Base-by-base conservation (phyloP, 768 basidiomycete genomes). In the Termitomyces sp. region DNA sequence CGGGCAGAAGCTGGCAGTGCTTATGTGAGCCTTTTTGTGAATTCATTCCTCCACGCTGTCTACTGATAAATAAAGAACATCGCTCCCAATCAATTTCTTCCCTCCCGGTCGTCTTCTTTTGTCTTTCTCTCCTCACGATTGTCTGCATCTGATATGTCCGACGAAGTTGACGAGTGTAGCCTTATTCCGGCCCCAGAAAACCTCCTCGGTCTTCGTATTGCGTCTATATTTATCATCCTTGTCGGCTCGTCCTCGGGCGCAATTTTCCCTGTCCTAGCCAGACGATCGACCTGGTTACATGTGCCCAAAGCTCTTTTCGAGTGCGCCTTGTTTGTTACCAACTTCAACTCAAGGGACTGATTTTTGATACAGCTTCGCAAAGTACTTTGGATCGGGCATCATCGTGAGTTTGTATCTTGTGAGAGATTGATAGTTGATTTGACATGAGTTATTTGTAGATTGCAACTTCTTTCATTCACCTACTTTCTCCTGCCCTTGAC, bases 311-410 rank as follows among this genome's bases (percentile, higher is more conserved):
- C 67, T 38, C 69, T 86, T 3, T 93, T 89, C 58, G 86, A 94
- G 90, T 91, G 53, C 30, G 87, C 71, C 3, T 45, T 43, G 41
- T 47, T 44, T 15, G 38, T 31, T 31, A 9, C 1, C 8, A 10
- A 17, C 26, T 52, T 38, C 28, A 21, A 7, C 1, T 17, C 3
- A n/a, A 21, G 14, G 51, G 46, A 43, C 35, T 19, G 37, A 56
- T 17, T 38, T 50, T 21, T 21, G 37, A 35, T 17, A 23, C 19
- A 89, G 88, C 50, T 91, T 94, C 67, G 86, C 89, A 33, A 94
- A 92, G 70, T 93, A 87, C 69, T 94, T 95, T 70, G 93, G 93
- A 28, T 92, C 90, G 14, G 93, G 93, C 26, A 89, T 92, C 49
- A 91, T 92, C 63, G 89, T 90, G 56, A 63, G 86, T 74, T 40